Percentiles rank a stretch among this genome's conserved stretches.
Evolutionary conservation across 345 rosid genomes (phyloP).

Genomic region (Eutrema yunnanense): DNA sequence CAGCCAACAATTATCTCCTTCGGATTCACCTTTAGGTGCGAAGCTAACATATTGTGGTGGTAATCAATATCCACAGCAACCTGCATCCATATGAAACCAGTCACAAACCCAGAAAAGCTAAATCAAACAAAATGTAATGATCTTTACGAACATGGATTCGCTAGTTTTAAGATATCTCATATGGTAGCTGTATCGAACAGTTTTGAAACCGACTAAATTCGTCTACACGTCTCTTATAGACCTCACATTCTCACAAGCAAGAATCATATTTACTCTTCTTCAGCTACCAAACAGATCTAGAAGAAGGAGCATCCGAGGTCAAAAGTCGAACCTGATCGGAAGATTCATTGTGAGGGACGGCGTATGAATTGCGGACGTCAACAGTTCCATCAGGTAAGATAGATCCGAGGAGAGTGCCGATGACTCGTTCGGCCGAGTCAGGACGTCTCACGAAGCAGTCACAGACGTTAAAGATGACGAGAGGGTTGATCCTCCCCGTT

Average conservation of each 20-base stretch:
- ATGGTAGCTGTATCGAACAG: neutral
- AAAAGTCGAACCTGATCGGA: conserved; percentile 59
- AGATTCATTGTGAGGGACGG: conserved; percentile 94
- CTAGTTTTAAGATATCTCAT: neutral
- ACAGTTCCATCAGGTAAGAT: conserved; percentile 81
- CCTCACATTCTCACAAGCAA: neutral
- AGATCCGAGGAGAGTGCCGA: conserved; percentile 96
- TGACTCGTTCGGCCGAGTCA: conserved; percentile 88
- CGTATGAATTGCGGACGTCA: conserved; percentile 89
- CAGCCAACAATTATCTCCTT: conserved; percentile 97
- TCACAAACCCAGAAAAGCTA: neutral
- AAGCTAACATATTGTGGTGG: conserved; percentile 85
- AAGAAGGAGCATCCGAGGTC: neutral
- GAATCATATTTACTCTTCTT: neutral
- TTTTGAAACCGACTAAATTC: neutral
- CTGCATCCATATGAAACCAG: conserved; percentile 32
- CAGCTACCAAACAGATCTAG: conserved; percentile 18
- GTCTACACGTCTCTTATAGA: neutral
- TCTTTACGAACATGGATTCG: neutral
- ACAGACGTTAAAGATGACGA: conserved; percentile 88
- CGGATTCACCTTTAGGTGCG: conserved; percentile 87
- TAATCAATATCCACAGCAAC: conserved; percentile 96
- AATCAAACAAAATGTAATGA: neutral
- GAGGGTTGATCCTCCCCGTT: conserved; percentile 74
- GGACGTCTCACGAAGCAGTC: conserved; percentile 94